Conservation (phyloP, 495 filamentous ascomycete genomes). For the Aspergillus biplanus region DNA sequence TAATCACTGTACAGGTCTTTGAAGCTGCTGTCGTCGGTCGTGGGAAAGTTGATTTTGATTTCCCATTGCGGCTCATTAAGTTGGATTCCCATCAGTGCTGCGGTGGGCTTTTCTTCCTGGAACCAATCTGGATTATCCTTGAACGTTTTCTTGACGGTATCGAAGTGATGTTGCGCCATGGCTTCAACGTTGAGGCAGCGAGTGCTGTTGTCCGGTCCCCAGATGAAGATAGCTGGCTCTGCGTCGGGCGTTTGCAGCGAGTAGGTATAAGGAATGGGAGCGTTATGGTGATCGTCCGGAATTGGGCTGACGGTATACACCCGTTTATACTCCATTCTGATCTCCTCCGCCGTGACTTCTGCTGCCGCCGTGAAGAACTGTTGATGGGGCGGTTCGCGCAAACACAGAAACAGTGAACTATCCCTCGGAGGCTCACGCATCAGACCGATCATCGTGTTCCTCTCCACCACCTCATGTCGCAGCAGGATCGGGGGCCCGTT, state of each 20-base stretch:
- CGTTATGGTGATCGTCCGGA: background rate
- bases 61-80: conserved; percentile 32
- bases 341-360: conserved; percentile 10
- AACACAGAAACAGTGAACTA: conserved; percentile 17
- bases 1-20: background rate
- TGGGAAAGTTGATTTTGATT: conserved; percentile 18
- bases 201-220: conserved; percentile 16
- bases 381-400: conserved; percentile 39
- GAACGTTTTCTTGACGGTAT: conserved; percentile 12
- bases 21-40: conserved; percentile 7
- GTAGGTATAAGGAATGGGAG: background rate
- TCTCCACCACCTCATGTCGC: conserved; percentile 22
- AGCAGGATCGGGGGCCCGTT: conserved; percentile 11
- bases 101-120: conserved; percentile 23
- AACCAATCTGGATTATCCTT: conserved; percentile 14
- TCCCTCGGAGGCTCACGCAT: conserved; percentile 23
- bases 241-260: background rate
- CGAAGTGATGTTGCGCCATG: background rate
- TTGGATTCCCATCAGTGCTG: conserved; percentile 33
- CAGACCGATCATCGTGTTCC: conserved; percentile 27
- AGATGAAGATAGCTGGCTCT: conserved; percentile 1
- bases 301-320: conserved; percentile 19
- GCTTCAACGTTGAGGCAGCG: conserved; percentile 2
- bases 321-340: conserved; percentile 18
- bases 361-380: conserved; percentile 32